These are phyloP conservation scores for Cymbidium sinense DNA, from an alignment of 106 monocot species.

Conservation along the genomic window DNA sequence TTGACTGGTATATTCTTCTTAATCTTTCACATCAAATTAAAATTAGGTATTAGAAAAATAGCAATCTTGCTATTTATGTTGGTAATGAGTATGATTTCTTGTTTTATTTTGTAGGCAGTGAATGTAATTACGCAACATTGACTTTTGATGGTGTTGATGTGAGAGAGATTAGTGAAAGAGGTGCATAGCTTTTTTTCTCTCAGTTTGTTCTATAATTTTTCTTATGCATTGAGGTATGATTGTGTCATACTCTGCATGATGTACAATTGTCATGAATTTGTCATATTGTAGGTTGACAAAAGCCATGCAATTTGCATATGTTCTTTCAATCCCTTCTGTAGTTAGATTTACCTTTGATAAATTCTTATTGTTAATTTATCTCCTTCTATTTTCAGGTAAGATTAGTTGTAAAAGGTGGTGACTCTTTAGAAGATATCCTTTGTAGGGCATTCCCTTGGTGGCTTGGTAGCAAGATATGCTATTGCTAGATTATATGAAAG, in stretches of 20 bases:
- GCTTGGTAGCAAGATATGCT: slow-evolving; percentile 85
- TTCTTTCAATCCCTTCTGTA: neutral
- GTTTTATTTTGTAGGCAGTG: slow-evolving; percentile 50
- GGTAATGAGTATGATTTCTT: neutral
- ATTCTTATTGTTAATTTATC: neutral
- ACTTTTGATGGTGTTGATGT: slow-evolving; percentile 86
- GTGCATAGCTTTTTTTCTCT: slow-evolving; percentile 22
- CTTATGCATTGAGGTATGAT: neutral
- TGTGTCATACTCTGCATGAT: neutral
- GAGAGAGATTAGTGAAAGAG: slow-evolving; percentile 83
- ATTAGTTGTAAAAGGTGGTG: slow-evolving; percentile 47
- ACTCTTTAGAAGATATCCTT: slow-evolving; percentile 73
- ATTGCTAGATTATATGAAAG: slow-evolving; percentile 52
- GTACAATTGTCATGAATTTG: neutral
- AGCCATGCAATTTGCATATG: neutral
- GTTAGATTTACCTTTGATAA: neutral
- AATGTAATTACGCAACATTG: slow-evolving; percentile 47
- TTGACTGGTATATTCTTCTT: neutral
- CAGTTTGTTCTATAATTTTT: neutral
- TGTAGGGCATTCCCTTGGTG: slow-evolving; percentile 81
- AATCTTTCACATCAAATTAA: neutral
- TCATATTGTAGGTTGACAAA: neutral
- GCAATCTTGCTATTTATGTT: neutral
- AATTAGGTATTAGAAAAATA: neutral
- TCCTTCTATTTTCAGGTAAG: slow-evolving; percentile 33